Evolutionary conservation across 2,329 filamentous ascomycete genomes (phyloP).

Genomic region (Zasmidium angulare): DNA sequence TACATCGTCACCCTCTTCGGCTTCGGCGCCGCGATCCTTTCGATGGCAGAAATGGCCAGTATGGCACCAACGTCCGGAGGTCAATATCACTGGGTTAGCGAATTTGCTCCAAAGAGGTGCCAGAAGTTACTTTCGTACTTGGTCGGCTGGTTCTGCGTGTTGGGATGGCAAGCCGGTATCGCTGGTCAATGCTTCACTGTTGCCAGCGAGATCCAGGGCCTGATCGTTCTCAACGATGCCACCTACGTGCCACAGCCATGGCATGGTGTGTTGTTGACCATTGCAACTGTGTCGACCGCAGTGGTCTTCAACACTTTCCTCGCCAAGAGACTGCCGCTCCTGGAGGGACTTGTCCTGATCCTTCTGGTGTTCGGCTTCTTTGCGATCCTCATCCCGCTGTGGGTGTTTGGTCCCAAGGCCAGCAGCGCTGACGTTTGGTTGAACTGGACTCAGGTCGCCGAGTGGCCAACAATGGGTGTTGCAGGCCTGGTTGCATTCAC

Average conservation of each 20-base stretch:
- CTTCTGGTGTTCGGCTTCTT: conserved; percentile 34
- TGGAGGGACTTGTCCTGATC: conserved; percentile 31
- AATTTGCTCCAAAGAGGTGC: conserved; percentile 41
- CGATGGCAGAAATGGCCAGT: conserved; percentile 27
- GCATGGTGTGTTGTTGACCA: conserved; percentile 45
- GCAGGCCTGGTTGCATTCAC: conserved; percentile 27
- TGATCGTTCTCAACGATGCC: conserved; percentile 46
- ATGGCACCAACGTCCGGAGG: conserved; percentile 38
- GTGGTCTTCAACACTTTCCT: conserved; percentile 32
- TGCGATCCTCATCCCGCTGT: conserved; percentile 33
- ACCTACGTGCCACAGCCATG: conserved; percentile 43
- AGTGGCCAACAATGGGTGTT: conserved; percentile 30
- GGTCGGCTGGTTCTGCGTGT: conserved; percentile 42
- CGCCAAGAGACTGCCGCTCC: conserved; percentile 26
- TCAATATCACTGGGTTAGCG: conserved; percentile 41
- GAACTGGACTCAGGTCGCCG: conserved; percentile 20
- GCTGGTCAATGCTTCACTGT: conserved; percentile 46
- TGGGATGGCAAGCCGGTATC: conserved; percentile 41
- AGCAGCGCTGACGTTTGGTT: conserved; percentile 26
- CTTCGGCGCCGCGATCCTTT: conserved; percentile 22
- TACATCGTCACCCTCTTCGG: conserved; percentile 24
- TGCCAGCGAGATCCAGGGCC: conserved; percentile 46
- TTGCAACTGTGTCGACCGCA: conserved; percentile 23
- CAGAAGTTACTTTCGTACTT: conserved; percentile 46
- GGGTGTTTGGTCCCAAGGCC: conserved; percentile 29